Evolutionary conservation across 768 basidiomycete species (phyloP).

Genomic region (Suillus spraguei): DNA sequence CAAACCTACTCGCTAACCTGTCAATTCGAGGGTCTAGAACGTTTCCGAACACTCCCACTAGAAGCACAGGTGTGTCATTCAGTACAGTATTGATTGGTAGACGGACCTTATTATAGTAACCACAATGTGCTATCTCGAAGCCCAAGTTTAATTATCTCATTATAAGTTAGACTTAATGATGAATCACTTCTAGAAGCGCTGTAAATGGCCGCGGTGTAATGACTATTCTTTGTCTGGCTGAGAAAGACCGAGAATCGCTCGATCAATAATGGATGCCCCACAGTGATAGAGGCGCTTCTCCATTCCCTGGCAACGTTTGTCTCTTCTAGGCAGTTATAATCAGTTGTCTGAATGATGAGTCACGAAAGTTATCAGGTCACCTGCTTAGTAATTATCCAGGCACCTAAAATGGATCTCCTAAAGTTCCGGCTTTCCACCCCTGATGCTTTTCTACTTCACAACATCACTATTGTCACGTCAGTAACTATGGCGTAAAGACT

Average conservation of each 20-base stretch:
- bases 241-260: neutral
- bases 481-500: neutral
- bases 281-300: slow-evolving; percentile 7
- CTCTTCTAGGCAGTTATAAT: neutral
- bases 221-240: neutral
- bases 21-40: neutral
- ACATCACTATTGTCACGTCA: neutral
- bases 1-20: neutral
- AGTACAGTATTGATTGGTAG: neutral
- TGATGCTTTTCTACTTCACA: neutral
- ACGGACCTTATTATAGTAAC: neutral
- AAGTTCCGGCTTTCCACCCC: neutral
- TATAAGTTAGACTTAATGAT: neutral
- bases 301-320: neutral
- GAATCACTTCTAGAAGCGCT: neutral
- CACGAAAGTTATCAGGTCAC: neutral
- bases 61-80: neutral
- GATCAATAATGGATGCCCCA: slow-evolving; percentile 3
- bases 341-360: neutral
- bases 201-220: neutral
- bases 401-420: neutral
- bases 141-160: neutral
- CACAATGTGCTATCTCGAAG: neutral
- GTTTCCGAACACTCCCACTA: neutral
- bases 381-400: neutral